Conservation (phyloP, 495 filamentous ascomycete species). For the Daldinia decipiens region DNA sequence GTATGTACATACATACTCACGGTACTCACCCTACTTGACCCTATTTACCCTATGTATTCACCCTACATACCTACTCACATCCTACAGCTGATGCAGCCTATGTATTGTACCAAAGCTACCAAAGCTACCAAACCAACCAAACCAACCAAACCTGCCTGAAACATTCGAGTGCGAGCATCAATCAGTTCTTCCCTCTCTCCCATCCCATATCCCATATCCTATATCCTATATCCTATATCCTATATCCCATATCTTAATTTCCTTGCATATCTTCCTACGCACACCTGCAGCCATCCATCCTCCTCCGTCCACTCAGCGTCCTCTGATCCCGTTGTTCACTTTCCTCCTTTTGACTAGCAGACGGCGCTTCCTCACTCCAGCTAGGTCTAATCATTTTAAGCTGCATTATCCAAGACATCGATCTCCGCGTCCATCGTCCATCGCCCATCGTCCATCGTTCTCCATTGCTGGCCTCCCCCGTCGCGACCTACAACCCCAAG, state of each 20-base stretch:
- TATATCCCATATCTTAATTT: slow-evolving; percentile 26
- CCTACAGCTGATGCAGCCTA: background rate
- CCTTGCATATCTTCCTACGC: slow-evolving; percentile 33
- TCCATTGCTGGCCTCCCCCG: slow-evolving; percentile 35
- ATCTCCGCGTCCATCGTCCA: slow-evolving; percentile 42
- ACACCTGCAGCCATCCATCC: slow-evolving; percentile 34
- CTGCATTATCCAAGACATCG: slow-evolving; percentile 45
- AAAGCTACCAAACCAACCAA: slow-evolving; percentile 20
- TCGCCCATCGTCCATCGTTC: slow-evolving; percentile 41
- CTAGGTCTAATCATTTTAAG: slow-evolving; percentile 39
- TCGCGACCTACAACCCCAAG: slow-evolving; percentile 41
- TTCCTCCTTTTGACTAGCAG: slow-evolving; percentile 33
- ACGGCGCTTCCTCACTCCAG: slow-evolving; percentile 47
- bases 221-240: slow-evolving; percentile 24
- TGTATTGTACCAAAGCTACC: no score
- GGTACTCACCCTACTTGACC: slow-evolving; percentile 1
- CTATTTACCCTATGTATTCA: background rate
- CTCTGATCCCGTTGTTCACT: slow-evolving; percentile 34
- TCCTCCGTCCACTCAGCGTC: slow-evolving; percentile 34
- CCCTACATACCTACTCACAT: background rate
- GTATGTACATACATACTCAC: background rate
- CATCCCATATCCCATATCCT: slow-evolving; percentile 13
- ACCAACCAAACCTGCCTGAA: slow-evolving; percentile 39
- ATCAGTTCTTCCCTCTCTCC: slow-evolving; percentile 33
- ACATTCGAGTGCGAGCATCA: slow-evolving; percentile 47